A percentile compares a stretch with the other conserved stretches of the same genome.
phyloP scores from a whole-genome alignment of 805 yeast genomes.

The Peterozyma xylosa region DNA sequence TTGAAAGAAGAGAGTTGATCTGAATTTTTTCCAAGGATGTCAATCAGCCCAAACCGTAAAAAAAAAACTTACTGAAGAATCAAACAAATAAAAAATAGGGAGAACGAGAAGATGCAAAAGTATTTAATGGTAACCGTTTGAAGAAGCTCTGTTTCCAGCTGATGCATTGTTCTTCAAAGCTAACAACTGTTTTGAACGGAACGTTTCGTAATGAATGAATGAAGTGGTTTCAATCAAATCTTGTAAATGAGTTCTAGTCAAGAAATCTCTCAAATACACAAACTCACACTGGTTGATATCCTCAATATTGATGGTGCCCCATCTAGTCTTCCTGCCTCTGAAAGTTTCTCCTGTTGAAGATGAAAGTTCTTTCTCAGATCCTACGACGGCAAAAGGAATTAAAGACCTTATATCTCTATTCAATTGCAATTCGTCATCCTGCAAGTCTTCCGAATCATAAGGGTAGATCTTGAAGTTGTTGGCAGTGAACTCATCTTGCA shows the following conservation, averaged over 20 bases:
- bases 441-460: constrained; percentile 60
- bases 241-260: constrained; percentile 91
- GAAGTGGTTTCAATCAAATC: constrained; percentile 93
- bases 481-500: constrained; percentile 69
- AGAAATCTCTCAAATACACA: constrained; percentile 86
- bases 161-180: constrained; percentile 88
- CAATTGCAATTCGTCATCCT: constrained; percentile 65
- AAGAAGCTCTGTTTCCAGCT: constrained; percentile 26
- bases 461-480: constrained; percentile 81
- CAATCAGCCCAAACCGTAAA: too few relatives aligned
- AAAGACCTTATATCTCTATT: constrained; percentile 68
- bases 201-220: constrained; percentile 81
- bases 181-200: constrained; percentile 88
- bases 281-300: constrained; percentile 95
- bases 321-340: constrained; percentile 86
- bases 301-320: constrained; percentile 92
- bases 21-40: too few relatives aligned
- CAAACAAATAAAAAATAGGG: background rate
- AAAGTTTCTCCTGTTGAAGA: constrained; percentile 71
- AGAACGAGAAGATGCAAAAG: background rate
- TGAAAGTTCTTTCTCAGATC: constrained; percentile 69
- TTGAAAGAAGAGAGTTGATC: too few relatives aligned
- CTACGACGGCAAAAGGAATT: constrained; percentile 92
- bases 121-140: constrained; percentile 5
- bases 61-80: too few relatives aligned